Conservation (phyloP, 169 alveolate genomes). For the Theileria annulata region DNA sequence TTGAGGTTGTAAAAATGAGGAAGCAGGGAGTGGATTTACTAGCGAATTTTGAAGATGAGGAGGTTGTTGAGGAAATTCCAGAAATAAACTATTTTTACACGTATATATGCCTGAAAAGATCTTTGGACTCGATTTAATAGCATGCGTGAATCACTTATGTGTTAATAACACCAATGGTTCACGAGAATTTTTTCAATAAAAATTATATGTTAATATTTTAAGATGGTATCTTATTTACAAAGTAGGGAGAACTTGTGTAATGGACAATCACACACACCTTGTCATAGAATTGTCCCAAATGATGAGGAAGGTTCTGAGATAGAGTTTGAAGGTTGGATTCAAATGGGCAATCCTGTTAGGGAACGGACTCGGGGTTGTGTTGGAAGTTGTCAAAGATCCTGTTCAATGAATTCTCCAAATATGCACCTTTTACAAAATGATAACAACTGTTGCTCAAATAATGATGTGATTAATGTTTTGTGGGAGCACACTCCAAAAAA, state of each 20-base stretch:
- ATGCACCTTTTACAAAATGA: not conserved
- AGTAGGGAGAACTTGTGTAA: slow-evolving; percentile 3
- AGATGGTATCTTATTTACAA: slow-evolving; percentile 16
- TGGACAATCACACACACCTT: not conserved
- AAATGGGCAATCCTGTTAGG: slow-evolving; percentile 26
- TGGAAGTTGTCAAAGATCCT: slow-evolving; percentile 31
- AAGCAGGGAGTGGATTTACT: slow-evolving; percentile 34
- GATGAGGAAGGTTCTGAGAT: slow-evolving; percentile 67
- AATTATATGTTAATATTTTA: not conserved
- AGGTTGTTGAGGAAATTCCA: not conserved
- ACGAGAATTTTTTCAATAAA: slow-evolving; percentile 11
- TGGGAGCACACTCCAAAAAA: not conserved
- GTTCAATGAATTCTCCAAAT: not conserved
- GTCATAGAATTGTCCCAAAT: slow-evolving; percentile 16
- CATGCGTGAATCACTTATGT: slow-evolving; percentile 43
- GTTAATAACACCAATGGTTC: slow-evolving; percentile 16
- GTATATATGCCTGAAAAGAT: slow-evolving; percentile 40
- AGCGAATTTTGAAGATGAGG: slow-evolving; percentile 21
- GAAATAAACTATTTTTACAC: slow-evolving; percentile 29
- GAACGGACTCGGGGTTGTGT: slow-evolving; percentile 1
- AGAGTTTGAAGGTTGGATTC: slow-evolving; percentile 68
- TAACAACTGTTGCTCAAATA: slow-evolving; percentile 3
- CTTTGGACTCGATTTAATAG: not conserved
- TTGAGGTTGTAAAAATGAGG: slow-evolving; percentile 24
- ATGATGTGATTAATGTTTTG: not conserved